Percentiles rank a stretch among this genome's conserved stretches.
Conservation (phyloP, 1,284 basidiomycete genomes). For the Ceratobasidium sp. region DNA sequence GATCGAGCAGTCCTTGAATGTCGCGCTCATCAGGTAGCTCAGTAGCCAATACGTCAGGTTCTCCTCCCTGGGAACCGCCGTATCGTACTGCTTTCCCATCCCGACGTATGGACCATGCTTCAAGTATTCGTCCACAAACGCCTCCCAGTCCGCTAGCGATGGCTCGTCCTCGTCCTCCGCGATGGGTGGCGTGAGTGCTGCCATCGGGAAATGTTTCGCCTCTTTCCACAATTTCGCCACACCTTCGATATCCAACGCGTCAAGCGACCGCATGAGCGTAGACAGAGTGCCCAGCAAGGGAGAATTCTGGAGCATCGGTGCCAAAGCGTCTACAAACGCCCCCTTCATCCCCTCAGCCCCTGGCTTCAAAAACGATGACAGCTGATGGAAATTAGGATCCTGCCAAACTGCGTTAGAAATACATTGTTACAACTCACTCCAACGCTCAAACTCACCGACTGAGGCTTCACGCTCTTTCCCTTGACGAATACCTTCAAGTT, state of each 20-base stretch:
- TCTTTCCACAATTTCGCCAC: conserved; percentile 63
- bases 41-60: conserved; percentile 69
- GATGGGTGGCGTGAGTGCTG: conserved; percentile 42
- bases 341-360: not conserved
- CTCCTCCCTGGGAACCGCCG: conserved; percentile 54
- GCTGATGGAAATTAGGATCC: not conserved
- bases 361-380: conserved; percentile 16
- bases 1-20: conserved; percentile 95
- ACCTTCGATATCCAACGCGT: conserved; percentile 85
- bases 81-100: conserved; percentile 54
- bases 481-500: conserved; percentile 81
- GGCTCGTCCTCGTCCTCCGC: conserved; percentile 57
- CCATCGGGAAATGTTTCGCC: conserved; percentile 33
- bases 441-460: conserved; percentile 62
- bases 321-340: conserved; percentile 60
- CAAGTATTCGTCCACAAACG: conserved; percentile 68
- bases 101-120: conserved; percentile 48
- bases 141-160: conserved; percentile 65
- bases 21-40: conserved; percentile 87
- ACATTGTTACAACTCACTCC: too few relatives aligned
- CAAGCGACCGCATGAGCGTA: conserved; percentile 78
- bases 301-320: conserved; percentile 64
- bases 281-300: conserved; percentile 69
- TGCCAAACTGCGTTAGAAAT: not conserved
- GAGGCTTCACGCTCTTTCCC: conserved; percentile 68